Percentiles rank a stretch among this genome's conserved stretches.
These are phyloP conservation scores for Elsinoe perseae DNA, from an alignment of 2,329 filamentous ascomycete genomes.

Conservation along the genomic window DNA sequence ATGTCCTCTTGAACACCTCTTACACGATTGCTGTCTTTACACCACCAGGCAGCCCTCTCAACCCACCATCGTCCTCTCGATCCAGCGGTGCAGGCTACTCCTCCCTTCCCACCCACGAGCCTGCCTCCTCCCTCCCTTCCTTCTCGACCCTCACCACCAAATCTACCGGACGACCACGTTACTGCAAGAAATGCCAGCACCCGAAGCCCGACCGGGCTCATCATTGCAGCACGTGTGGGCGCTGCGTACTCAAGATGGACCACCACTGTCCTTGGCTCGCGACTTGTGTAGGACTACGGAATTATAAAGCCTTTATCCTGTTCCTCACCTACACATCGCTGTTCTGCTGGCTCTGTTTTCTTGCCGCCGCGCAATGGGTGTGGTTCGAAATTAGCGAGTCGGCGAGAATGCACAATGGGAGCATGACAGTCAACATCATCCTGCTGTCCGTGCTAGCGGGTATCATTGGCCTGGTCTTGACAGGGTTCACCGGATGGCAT, in stretches of 20 bases:
- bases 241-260: conserved; percentile 98
- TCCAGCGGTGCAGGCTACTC: conserved; percentile 16
- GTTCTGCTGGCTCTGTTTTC: conserved; percentile 76
- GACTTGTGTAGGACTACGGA: conserved; percentile 85
- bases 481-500: conserved; percentile 88
- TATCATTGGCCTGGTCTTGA: conserved; percentile 83
- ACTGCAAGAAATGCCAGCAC: conserved; percentile 95
- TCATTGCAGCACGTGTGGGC: conserved; percentile 90
- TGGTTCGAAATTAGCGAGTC: conserved; percentile 73
- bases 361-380: conserved; percentile 71
- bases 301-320: conserved; percentile 91
- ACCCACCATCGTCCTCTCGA: conserved; percentile 5
- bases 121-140: background rate
- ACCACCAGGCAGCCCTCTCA: conserved; percentile 63
- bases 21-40: conserved; percentile 95
- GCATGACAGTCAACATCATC: conserved; percentile 79
- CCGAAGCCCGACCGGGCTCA: conserved; percentile 93
- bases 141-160: conserved; percentile 79
- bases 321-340: conserved; percentile 84
- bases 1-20: conserved; percentile 71
- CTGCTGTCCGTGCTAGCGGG: conserved; percentile 78
- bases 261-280: conserved; percentile 98
- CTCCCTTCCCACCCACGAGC: conserved; percentile 19
- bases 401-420: conserved; percentile 63
- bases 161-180: conserved; percentile 75